These are phyloP conservation scores for Hansenula sp. DNA, from an alignment of 1,139 yeast species.

Conservation along the genomic window DNA sequence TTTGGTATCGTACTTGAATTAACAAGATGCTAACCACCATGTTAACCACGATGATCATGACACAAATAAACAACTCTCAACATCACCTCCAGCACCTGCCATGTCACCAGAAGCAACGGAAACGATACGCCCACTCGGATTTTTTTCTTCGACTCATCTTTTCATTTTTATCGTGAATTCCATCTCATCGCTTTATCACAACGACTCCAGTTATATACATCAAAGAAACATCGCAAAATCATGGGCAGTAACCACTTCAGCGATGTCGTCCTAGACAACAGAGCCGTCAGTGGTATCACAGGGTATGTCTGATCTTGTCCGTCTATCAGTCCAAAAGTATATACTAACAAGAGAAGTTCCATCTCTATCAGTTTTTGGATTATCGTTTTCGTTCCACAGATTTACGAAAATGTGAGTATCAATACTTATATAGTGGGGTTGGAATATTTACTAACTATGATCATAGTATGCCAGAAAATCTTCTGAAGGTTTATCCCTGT, in stretches of 20 bases:
- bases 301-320: constrained; percentile 53
- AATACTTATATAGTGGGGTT: neutral
- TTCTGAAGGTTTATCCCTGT: constrained; percentile 80
- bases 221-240: no score
- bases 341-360: constrained; percentile 34
- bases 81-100: neutral
- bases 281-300: constrained; percentile 69
- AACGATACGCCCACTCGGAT: neutral
- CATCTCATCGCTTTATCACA: no score
- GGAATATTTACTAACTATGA: constrained; percentile 9
- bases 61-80: no score
- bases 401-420: constrained; percentile 61
- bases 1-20: no score
- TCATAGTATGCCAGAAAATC: constrained; percentile 61
- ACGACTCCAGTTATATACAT: no score
- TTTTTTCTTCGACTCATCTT: neutral
- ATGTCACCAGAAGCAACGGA: neutral
- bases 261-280: constrained; percentile 19
- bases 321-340: no score
- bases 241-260: constrained; percentile 1
- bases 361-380: constrained; percentile 97
- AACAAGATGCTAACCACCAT: no score
- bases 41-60: no score
- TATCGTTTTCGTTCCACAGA: constrained; percentile 95
- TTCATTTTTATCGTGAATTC: neutral